Percentiles rank a stretch among this genome's conserved stretches.
These are phyloP conservation scores for Clonostachys byssicola DNA, from an alignment of 2,329 filamentous ascomycete species.

Conservation along the genomic window DNA sequence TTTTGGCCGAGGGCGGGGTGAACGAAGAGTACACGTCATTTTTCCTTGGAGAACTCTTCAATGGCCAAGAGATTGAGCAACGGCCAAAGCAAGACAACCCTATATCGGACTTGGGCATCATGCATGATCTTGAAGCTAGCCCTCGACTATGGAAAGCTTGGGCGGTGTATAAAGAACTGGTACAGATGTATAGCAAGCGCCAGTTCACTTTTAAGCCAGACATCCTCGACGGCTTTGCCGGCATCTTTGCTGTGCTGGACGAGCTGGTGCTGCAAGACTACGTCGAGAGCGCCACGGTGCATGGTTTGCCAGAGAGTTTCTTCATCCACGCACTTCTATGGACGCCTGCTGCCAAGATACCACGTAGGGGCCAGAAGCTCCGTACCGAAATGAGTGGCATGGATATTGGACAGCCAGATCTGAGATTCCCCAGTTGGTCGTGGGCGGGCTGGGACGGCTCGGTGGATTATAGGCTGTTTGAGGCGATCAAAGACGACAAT, in stretches of 20 bases:
- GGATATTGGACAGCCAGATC: not conserved
- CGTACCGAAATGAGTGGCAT: not conserved
- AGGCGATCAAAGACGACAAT: not conserved
- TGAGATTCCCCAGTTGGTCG: not conserved
- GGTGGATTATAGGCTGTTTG: not conserved
- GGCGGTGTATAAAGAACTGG: not conserved
- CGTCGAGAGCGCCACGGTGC: not conserved
- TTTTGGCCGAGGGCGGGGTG: not conserved
- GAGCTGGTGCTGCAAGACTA: not conserved
- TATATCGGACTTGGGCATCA: not conserved
- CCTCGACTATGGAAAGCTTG: not conserved
- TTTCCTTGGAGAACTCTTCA: not conserved
- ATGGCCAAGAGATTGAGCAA: not conserved
- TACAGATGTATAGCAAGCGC: not conserved
- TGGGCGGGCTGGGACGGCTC: not conserved
- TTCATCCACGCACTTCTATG: not conserved
- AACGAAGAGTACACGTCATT: not conserved
- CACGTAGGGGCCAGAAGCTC: not conserved
- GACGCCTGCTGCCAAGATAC: not conserved
- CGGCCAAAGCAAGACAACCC: not conserved
- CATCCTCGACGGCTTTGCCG: not conserved
- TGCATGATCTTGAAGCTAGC: not conserved
- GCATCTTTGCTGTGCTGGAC: not conserved
- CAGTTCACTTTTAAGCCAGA: not conserved
- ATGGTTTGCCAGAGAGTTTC: not conserved